Evolutionary conservation across 768 basidiomycete species (phyloP).

Genomic region (Boletus sensibilis): DNA sequence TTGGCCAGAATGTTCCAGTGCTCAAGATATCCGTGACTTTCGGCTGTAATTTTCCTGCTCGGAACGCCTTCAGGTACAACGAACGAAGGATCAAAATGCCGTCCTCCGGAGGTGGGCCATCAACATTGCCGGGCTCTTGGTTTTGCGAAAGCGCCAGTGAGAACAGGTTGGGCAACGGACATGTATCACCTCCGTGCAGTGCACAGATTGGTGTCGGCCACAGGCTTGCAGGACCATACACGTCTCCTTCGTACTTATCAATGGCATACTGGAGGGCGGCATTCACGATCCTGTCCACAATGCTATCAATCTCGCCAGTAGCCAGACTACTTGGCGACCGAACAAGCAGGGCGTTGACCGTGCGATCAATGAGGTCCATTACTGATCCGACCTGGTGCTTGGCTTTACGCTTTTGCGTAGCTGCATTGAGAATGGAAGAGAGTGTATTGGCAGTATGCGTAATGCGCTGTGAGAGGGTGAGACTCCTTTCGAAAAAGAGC

Average conservation of each 20-base stretch:
- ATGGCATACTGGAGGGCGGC: constrained; percentile 79
- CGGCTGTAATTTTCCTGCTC: constrained; percentile 55
- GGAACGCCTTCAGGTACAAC: constrained; percentile 62
- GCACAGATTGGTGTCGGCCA: constrained; percentile 62
- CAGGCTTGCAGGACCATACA: constrained; percentile 38
- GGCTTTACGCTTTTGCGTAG: constrained; percentile 46
- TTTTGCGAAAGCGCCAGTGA: constrained; percentile 38
- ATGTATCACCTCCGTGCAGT: constrained; percentile 56
- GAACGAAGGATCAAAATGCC: constrained; percentile 37
- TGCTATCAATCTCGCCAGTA: constrained; percentile 60
- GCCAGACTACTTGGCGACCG: constrained; percentile 46
- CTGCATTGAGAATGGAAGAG: constrained; percentile 50
- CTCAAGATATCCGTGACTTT: constrained; percentile 58
- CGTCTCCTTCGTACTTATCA: constrained; percentile 50
- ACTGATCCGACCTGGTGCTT: constrained; percentile 64
- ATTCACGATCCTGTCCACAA: constrained; percentile 69
- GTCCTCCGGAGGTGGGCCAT: constrained; percentile 13
- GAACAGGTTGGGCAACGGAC: constrained; percentile 53
- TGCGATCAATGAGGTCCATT: constrained; percentile 73
- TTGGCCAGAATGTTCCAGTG: constrained; percentile 68
- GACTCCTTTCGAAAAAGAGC: constrained; percentile 64
- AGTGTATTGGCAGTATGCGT: constrained; percentile 60
- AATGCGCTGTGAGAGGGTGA: constrained; percentile 63
- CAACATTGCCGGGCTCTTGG: constrained; percentile 22
- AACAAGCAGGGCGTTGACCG: constrained; percentile 60